Evolutionary conservation across 495 filamentous ascomycete genomes (phyloP).

Genomic region (Hypoxylon rickii): DNA sequence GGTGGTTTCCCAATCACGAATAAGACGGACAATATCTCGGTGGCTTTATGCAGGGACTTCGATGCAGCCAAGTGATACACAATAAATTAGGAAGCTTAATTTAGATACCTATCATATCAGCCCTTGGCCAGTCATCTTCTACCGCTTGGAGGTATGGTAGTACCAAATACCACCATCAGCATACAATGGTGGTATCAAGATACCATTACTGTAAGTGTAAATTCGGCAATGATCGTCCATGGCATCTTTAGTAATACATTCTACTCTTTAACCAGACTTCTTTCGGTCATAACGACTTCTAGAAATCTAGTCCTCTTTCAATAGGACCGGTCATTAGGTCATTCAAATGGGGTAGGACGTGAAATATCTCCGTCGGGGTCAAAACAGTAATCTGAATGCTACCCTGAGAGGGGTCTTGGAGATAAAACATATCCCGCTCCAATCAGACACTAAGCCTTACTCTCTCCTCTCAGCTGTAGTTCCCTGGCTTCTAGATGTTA

Average conservation of each 20-base stretch:
- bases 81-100: slow-evolving; percentile 32
- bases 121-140: background rate
- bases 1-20: slow-evolving; percentile 7
- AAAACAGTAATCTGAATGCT: slow-evolving; percentile 31
- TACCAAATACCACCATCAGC: slow-evolving; percentile 4
- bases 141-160: slow-evolving; percentile 7
- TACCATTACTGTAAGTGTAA: slow-evolving; percentile 26
- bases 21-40: background rate
- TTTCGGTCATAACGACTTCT: slow-evolving; percentile 8
- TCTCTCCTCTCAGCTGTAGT: slow-evolving; percentile 17
- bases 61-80: slow-evolving; percentile 10
- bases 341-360: slow-evolving; percentile 9
- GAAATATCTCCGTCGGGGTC: slow-evolving; percentile 15
- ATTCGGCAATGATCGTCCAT: slow-evolving; percentile 6
- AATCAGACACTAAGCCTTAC: slow-evolving; percentile 23
- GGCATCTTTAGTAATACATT: slow-evolving; percentile 22
- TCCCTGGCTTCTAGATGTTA: slow-evolving; percentile 8
- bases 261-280: background rate
- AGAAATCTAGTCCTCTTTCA: background rate
- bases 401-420: slow-evolving; percentile 13
- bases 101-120: slow-evolving; percentile 9
- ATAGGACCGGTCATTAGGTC: slow-evolving; percentile 4
- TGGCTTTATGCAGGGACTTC: slow-evolving; percentile 28
- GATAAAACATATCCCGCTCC: slow-evolving; percentile 28
- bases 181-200: slow-evolving; percentile 5